Conservation (phyloP, 495 filamentous ascomycete genomes). For the Penicillium bialowiezense region DNA sequence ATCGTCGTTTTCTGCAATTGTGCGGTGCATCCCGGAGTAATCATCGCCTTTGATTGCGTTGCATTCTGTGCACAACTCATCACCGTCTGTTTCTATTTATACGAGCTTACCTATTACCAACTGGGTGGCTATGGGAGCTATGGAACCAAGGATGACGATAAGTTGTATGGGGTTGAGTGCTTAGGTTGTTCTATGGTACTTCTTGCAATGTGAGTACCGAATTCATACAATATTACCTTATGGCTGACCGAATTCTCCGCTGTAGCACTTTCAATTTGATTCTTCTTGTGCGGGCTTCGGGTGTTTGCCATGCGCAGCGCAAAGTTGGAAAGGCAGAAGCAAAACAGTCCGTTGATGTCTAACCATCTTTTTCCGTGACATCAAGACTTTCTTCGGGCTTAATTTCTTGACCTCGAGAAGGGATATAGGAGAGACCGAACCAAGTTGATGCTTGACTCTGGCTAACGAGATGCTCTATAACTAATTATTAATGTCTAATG, state of each 20-base stretch:
- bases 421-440: neutral
- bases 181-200: constrained; percentile 15
- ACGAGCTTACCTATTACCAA: constrained; percentile 13
- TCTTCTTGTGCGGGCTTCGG: constrained; percentile 12
- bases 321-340: neutral
- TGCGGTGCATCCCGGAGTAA: constrained; percentile 8
- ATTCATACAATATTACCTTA: neutral
- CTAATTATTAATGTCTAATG: neutral
- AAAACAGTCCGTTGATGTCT: constrained; percentile 3
- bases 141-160: neutral
- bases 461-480: neutral
- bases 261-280: constrained; percentile 11
- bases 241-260: no score
- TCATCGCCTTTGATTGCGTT: constrained; percentile 14
- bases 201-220: constrained; percentile 11
- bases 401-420: no score
- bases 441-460: neutral
- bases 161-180: constrained; percentile 12
- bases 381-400: no score
- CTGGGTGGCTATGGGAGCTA: constrained; percentile 7
- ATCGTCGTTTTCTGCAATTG: constrained; percentile 15
- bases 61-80: constrained; percentile 13
- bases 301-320: constrained; percentile 11
- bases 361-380: no score
- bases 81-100: constrained; percentile 8